Evolutionary conservation across 2,329 filamentous ascomycete species (phyloP).

Genomic region (Monosporascus sp.): DNA sequence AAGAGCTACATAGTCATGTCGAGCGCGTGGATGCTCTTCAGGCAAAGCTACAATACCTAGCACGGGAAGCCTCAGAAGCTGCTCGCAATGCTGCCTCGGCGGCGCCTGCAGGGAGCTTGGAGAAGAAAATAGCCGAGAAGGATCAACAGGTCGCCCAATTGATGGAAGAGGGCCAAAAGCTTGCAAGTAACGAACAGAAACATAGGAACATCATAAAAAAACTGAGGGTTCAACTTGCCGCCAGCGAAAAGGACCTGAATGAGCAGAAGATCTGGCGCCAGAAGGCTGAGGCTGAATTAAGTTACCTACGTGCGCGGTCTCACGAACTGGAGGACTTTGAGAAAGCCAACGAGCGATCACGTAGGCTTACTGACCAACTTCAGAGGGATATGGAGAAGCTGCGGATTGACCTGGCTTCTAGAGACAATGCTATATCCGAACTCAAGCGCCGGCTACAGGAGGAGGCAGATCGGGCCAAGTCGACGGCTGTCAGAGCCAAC

Average conservation of each 20-base stretch:
- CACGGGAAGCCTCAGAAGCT: slow-evolving; percentile 71
- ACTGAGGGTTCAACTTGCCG: slow-evolving; percentile 60
- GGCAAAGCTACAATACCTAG: slow-evolving; percentile 83
- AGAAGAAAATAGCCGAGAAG: slow-evolving; percentile 81
- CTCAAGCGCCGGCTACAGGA: slow-evolving; percentile 66
- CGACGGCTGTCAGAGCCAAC: slow-evolving; percentile 61
- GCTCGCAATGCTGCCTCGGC: slow-evolving; percentile 65
- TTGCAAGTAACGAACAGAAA: slow-evolving; percentile 82
- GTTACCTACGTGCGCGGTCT: slow-evolving; percentile 41
- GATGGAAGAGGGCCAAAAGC: slow-evolving; percentile 86
- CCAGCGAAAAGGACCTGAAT: slow-evolving; percentile 60
- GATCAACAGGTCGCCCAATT: slow-evolving; percentile 85
- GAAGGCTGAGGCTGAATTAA: slow-evolving; percentile 49
- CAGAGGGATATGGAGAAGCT: slow-evolving; percentile 47
- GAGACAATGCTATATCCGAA: slow-evolving; percentile 61
- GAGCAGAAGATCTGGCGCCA: slow-evolving; percentile 57
- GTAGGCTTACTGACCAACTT: slow-evolving; percentile 21
- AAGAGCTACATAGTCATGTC: slow-evolving; percentile 77
- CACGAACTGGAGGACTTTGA: slow-evolving; percentile 49
- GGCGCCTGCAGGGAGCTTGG: slow-evolving; percentile 58
- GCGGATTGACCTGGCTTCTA: slow-evolving; percentile 58
- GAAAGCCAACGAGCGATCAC: slow-evolving; percentile 45
- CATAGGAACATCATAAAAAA: slow-evolving; percentile 80
- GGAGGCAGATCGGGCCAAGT: slow-evolving; percentile 61
- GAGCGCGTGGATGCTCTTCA: slow-evolving; percentile 91